Evolutionary conservation across 179 eudicot species (phyloP).

Genomic region (Amaranthus tricolor): DNA sequence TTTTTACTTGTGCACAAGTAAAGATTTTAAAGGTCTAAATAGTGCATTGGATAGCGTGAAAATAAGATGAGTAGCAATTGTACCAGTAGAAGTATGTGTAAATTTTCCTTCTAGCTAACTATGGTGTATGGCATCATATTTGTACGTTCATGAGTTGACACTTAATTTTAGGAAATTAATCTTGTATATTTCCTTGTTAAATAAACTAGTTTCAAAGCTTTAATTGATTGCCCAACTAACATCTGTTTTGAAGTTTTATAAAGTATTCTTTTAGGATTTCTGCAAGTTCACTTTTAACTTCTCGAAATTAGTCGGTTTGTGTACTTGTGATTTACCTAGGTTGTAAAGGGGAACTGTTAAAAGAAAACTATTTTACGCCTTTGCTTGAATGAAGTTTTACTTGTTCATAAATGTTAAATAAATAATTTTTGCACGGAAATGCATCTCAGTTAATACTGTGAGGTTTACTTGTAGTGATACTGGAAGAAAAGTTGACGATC

Average conservation of each 20-base stretch:
- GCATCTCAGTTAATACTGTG: conserved; percentile 1
- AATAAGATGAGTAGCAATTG: too few species aligned
- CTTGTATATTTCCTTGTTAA: neutral
- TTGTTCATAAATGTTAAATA: neutral
- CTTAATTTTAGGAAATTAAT: neutral
- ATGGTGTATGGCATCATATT: neutral
- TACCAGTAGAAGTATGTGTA: too few species aligned
- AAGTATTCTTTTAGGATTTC: neutral
- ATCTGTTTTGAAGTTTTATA: neutral
- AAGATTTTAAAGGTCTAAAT: too few species aligned
- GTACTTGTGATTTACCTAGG: neutral
- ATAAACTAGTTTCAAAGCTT: neutral
- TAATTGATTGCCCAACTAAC: neutral
- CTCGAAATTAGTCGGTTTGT: neutral
- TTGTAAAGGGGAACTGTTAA: neutral
- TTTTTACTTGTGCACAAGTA: too few species aligned
- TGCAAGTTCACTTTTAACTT: neutral
- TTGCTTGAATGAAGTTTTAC: neutral
- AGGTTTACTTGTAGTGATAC: conserved; percentile 54
- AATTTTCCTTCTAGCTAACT: neutral
- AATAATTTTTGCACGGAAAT: neutral
- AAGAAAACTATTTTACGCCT: neutral
- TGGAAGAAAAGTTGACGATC: conserved; percentile 92
- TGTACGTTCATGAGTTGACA: neutral
- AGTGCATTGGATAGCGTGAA: too few species aligned